Base-by-base conservation (phyloP, 352 stramenopile species). In the Globisporangium cystogenes region DNA sequence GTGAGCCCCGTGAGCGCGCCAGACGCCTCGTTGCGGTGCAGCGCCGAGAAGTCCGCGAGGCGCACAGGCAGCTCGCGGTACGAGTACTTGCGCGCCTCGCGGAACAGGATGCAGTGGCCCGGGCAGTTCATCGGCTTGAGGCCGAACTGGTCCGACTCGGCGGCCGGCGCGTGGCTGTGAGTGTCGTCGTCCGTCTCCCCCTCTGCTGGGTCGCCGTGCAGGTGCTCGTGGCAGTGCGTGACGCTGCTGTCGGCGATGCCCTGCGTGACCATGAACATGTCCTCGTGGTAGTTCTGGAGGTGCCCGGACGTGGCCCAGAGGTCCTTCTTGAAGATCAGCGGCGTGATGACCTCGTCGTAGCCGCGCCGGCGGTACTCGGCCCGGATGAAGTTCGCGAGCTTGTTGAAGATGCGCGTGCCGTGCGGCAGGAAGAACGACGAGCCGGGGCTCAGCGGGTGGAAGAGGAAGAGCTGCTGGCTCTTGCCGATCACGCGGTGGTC, bases 101-200 rank as follows among this genome's bases (percentile, higher is more conserved):
- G 97, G 73, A 97, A 99, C 53, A 99, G 85, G 20, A 99, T 72
- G 65, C 95, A 99, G 69, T 99, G 96, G 48, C 97, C 97, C 0
- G 96, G 96, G 57, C 96, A 99, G 75, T 99, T 99, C 96, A 99
- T 99, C 24, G 96, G 96, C 66, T 98, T 99, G 59, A 99, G 87
- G 50, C 97, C 96, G 68, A 98, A 99, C 40, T 96, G 64, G 44
- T 99, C 90, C 35, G 78, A 78, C 46, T 97, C 90, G 8, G 47
- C 23, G n/a, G n/a, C n/a, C 3, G 74, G 55, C 43, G 59, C 18
- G 27, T 53, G 31, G 36, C 66, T 55, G 45, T 59, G 51, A 14
- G 65, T 36, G 31, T 64, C 58, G 31, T 53, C 53, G 18, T 70
- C 49, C 36, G 54, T 56, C n/a, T n/a, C n/a, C n/a, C n/a, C n/a